Conservation (phyloP, 192 early-diverging fungal genomes). For the Lunasporangiospora selenospora region DNA sequence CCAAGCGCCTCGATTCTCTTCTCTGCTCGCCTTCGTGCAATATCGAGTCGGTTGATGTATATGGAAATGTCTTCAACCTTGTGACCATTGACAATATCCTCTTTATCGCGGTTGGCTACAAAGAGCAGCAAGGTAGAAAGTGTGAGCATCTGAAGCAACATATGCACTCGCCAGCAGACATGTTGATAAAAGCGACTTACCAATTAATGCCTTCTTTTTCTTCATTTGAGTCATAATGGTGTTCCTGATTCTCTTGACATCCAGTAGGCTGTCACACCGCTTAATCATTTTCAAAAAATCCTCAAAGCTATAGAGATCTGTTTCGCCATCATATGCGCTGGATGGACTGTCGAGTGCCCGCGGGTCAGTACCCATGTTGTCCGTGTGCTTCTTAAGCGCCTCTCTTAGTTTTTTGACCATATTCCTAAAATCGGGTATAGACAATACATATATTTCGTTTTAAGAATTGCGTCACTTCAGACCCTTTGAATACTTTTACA, state of each 20-base stretch:
- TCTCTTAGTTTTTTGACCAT: slow-evolving; percentile 77
- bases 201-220: slow-evolving; percentile 63
- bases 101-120: slow-evolving; percentile 65
- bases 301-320: slow-evolving; percentile 66
- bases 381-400: slow-evolving; percentile 70
- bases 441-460: slow-evolving; percentile 3
- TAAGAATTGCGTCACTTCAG: not conserved
- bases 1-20: slow-evolving; percentile 66
- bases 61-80: slow-evolving; percentile 74
- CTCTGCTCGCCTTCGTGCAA: slow-evolving; percentile 79
- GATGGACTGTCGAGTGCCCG: slow-evolving; percentile 2
- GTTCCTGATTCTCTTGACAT: slow-evolving; percentile 71
- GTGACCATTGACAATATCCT: slow-evolving; percentile 84
- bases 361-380: slow-evolving; percentile 41
- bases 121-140: not conserved
- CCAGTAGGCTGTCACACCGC: slow-evolving; percentile 63
- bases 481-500: too few relatives aligned
- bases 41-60: slow-evolving; percentile 77
- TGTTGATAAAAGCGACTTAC: slow-evolving; percentile 21
- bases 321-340: slow-evolving; percentile 14
- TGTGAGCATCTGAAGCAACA: not conserved
- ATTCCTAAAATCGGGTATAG: slow-evolving; percentile 39
- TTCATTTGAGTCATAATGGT: slow-evolving; percentile 78
- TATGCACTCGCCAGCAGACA: not conserved
- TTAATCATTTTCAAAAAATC: slow-evolving; percentile 79